phyloP scores from a whole-genome alignment of 2,329 filamentous ascomycete genomes.

The Apiospora sp. region DNA sequence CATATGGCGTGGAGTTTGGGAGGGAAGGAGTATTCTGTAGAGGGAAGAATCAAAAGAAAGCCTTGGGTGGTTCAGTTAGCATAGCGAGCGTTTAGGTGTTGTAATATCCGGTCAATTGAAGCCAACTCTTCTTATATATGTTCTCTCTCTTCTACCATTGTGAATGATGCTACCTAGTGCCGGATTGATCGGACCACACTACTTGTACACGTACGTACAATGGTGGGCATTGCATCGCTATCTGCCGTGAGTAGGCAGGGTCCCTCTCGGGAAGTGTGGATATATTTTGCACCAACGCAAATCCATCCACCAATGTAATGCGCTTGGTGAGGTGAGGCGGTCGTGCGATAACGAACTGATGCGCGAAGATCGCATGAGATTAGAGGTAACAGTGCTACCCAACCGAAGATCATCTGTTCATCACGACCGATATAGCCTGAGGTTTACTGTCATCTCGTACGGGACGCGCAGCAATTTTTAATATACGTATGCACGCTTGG shows the following conservation, averaged over 20 bases:
- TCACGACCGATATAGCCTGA: slow-evolving; percentile 4
- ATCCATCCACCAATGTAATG: not conserved
- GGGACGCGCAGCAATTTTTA: not conserved
- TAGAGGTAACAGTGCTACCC: not conserved
- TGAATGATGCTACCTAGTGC: not conserved
- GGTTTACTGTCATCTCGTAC: not conserved
- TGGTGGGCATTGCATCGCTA: not conserved
- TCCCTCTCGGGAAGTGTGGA: not conserved
- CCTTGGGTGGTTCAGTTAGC: slow-evolving; percentile 4
- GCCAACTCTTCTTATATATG: slow-evolving; percentile 12
- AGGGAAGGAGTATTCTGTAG: not conserved
- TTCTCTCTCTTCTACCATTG: not conserved
- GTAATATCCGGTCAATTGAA: slow-evolving; percentile 19
- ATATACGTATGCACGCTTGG: not conserved
- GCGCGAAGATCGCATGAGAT: not conserved
- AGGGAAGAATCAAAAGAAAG: not conserved
- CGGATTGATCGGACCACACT: not conserved
- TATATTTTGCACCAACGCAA: not conserved
- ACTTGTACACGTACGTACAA: not conserved
- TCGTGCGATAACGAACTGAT: not conserved
- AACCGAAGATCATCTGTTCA: not conserved
- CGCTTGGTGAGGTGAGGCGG: not conserved
- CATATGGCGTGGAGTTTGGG: not conserved
- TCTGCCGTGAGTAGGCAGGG: not conserved
- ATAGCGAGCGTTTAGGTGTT: slow-evolving; percentile 20